Conservation (phyloP, 805 yeast species). For the Martiniozyma abietophila region DNA sequence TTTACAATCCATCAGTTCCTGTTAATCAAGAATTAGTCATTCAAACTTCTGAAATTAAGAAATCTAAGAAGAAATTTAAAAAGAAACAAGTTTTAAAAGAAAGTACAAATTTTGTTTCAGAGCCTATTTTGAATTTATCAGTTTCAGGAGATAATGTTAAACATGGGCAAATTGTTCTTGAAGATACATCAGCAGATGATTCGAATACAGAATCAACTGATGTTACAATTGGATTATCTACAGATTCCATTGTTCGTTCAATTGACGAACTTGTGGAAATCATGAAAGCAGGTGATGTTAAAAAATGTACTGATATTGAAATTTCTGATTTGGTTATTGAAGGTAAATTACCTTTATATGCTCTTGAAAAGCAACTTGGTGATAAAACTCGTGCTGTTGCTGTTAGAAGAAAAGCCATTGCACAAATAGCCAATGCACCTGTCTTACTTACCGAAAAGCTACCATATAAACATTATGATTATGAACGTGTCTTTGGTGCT, state of each 20-base stretch:
- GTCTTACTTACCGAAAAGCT: conserved; percentile 60
- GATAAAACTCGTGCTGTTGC: conserved; percentile 89
- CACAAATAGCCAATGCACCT: conserved; percentile 74
- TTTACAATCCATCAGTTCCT: conserved; percentile 11
- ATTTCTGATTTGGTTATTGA: conserved; percentile 57
- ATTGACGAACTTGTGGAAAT: conserved; percentile 54
- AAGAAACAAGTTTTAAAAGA: conserved; percentile 1
- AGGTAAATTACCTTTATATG: conserved; percentile 85
- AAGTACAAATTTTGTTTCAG: conserved; percentile 2
- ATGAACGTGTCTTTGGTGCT: conserved; percentile 94
- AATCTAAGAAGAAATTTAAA: conserved; percentile 7
- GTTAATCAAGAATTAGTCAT: not conserved
- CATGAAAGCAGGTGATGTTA: conserved; percentile 64
- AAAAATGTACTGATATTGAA: conserved; percentile 61
- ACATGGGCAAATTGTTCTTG: conserved; percentile 20
- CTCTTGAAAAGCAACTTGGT: conserved; percentile 83
- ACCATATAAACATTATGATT: conserved; percentile 81
- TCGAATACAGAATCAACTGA: conserved; percentile 17
- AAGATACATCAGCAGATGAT: conserved; percentile 13
- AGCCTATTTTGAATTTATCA: too few relatives aligned
- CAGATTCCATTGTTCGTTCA: conserved; percentile 29
- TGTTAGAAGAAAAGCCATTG: conserved; percentile 88
- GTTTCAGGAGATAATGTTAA: conserved; percentile 15
- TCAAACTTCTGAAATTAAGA: conserved; percentile 1
- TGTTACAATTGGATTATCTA: conserved; percentile 6